phyloP scores from a whole-genome alignment of 257 asterid genomes.

The Solanum chiquidenum region DNA sequence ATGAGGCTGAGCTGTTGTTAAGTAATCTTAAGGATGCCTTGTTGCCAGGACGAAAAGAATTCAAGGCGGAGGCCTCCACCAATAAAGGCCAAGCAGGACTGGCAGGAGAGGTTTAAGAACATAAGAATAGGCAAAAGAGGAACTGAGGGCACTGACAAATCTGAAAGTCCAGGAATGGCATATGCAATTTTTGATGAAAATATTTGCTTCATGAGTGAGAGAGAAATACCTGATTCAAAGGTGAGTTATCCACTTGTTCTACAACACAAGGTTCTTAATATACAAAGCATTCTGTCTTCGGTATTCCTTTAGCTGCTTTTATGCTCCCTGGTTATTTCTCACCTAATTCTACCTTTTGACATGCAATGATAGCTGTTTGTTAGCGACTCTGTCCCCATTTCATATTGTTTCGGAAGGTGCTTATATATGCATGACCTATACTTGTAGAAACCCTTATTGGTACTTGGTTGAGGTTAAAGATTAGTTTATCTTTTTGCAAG shows the following conservation, averaged over 20 bases:
- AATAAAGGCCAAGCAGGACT: conserved; percentile 71
- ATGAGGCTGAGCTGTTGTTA: not conserved
- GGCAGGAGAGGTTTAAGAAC: conserved; percentile 76
- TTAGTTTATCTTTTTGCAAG: not conserved
- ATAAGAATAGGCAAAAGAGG: conserved; percentile 65
- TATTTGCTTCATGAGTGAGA: conserved; percentile 52
- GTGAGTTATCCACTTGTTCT: conserved; percentile 20
- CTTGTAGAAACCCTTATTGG: not conserved
- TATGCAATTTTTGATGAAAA: conserved; percentile 80
- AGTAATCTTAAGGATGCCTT: not conserved
- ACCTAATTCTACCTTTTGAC: not conserved
- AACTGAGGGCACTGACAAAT: conserved; percentile 42
- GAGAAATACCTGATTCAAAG: conserved; percentile 44
- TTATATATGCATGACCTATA: not conserved
- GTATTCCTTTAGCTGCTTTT: not conserved
- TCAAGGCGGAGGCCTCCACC: conserved; percentile 51
- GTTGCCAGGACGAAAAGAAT: conserved; percentile 28
- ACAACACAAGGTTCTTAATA: not conserved
- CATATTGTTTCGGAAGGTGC: not conserved
- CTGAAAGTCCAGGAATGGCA: conserved; percentile 70
- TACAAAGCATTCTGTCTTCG: not conserved
- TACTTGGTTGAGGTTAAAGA: not conserved
- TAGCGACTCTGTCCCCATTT: not conserved
- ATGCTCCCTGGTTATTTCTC: not conserved
- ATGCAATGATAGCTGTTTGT: not conserved